Conservation (phyloP, 805 yeast species). For the Pichia cephalocereana region DNA sequence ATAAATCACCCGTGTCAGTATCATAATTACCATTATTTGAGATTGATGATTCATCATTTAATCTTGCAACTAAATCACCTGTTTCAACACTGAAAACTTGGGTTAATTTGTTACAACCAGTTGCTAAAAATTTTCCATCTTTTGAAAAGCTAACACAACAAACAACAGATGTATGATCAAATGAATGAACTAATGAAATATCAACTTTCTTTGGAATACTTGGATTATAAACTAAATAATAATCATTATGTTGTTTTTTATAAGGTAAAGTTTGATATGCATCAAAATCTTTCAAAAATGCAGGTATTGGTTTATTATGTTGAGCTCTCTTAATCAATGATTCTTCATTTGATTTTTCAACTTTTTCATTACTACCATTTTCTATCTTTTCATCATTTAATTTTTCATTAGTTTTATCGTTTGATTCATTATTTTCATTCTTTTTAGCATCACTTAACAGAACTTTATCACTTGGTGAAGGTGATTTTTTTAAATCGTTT, state of each 20-base stretch:
- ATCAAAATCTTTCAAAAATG: constrained; percentile 73
- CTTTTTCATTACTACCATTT: neutral
- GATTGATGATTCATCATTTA: constrained; percentile 67
- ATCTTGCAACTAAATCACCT: constrained; percentile 79
- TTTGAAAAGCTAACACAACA: constrained; percentile 92
- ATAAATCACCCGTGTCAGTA: constrained; percentile 70
- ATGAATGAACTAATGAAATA: constrained; percentile 79
- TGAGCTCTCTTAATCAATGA: constrained; percentile 33
- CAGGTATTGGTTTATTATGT: constrained; percentile 71
- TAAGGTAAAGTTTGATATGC: constrained; percentile 65
- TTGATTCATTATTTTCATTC: neutral
- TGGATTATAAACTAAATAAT: constrained; percentile 85
- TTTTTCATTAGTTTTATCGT: too few relatives aligned
- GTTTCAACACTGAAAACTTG: constrained; percentile 90
- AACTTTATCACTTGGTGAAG: neutral
- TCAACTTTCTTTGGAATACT: constrained; percentile 69
- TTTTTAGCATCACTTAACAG: neutral
- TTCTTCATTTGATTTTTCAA: constrained; percentile 15
- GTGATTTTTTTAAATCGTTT: neutral
- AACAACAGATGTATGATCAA: constrained; percentile 90
- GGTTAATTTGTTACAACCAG: constrained; percentile 94
- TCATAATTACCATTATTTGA: constrained; percentile 38
- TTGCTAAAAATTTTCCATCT: constrained; percentile 88
- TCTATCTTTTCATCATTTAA: too few relatives aligned
- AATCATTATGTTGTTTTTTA: constrained; percentile 78